These are phyloP conservation scores for Dictyophora rubrovolvata DNA, from an alignment of 768 basidiomycete species.

Conservation along the genomic window DNA sequence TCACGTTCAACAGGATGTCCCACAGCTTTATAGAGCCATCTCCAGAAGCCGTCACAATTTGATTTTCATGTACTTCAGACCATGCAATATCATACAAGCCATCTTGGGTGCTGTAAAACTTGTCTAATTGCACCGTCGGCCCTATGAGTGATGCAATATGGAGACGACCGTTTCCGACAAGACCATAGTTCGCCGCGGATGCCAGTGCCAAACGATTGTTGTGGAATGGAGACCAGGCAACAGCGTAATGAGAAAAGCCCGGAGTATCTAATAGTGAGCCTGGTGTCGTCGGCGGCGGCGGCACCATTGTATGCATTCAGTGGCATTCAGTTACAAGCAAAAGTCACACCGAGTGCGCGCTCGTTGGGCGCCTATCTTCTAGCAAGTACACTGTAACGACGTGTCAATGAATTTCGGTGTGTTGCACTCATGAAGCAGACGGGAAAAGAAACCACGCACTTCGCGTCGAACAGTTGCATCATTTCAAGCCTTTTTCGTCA, in stretches of 20 bases:
- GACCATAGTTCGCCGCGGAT: conserved; percentile 85
- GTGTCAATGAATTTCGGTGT: no score
- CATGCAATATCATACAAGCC: conserved; percentile 86
- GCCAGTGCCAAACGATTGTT: conserved; percentile 64
- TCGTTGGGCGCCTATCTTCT: no score
- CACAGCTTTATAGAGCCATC: conserved; percentile 86
- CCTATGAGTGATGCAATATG: conserved; percentile 45
- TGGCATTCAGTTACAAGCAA: no score
- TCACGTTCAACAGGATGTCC: conserved; percentile 80
- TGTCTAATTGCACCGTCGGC: conserved; percentile 45
- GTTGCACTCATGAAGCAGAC: no score
- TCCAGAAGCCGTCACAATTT: conserved; percentile 79
- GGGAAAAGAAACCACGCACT: no score
- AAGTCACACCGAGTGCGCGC: no score
- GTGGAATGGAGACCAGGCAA: conserved; percentile 84
- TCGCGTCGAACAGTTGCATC: no score
- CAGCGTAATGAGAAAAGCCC: conserved; percentile 72
- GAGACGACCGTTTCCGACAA: conserved; percentile 91
- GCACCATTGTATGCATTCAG: not conserved
- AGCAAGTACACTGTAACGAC: no score
- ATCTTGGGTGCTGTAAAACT: conserved; percentile 81
- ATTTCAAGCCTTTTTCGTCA: no score
- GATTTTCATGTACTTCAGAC: conserved; percentile 93
- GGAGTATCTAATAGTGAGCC: conserved; percentile 58
- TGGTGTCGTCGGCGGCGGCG: conserved; percentile 22